Conservation (phyloP, 106 monocot species). For the Iris macrosiphon region DNA sequence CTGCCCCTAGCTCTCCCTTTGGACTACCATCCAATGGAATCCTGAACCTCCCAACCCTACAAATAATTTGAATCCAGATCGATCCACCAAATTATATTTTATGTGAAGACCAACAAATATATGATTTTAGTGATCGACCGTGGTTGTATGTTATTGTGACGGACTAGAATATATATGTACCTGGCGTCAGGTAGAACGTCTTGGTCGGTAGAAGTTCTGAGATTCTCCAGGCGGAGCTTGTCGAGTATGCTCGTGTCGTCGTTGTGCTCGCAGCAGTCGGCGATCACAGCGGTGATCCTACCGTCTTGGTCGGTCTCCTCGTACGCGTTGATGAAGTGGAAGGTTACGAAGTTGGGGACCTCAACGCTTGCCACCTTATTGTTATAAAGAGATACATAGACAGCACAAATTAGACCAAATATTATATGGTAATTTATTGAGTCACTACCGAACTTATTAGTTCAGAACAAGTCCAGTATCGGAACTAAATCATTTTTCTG, state of each 20-base stretch:
- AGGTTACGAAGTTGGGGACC: conserved; percentile 83
- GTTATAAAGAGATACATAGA: too few relatives aligned
- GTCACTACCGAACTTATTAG: too few relatives aligned
- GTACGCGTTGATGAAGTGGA: conserved; percentile 98
- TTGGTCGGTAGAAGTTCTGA: conserved; percentile 38
- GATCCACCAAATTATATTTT: background rate
- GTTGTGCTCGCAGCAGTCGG: conserved; percentile 94
- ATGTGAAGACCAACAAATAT: background rate
- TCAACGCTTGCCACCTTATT: conserved; percentile 88
- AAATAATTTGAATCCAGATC: background rate
- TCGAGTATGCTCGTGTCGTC: conserved; percentile 73
- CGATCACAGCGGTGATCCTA: conserved; percentile 57
- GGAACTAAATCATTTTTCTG: too few relatives aligned
- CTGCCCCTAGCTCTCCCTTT: conserved; percentile 52
- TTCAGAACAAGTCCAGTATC: too few relatives aligned
- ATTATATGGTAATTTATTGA: too few relatives aligned
- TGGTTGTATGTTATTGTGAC: too few relatives aligned
- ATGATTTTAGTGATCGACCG: too few relatives aligned
- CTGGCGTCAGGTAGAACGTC: conserved; percentile 86
- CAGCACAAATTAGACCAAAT: too few relatives aligned
- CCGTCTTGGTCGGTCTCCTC: conserved; percentile 78
- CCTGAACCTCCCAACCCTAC: conserved; percentile 79
- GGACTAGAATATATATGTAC: too few relatives aligned
- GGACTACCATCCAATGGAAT: conserved; percentile 80
- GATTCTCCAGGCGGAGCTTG: conserved; percentile 63